Conservation (phyloP, 371 early-diverging fungal species). For the Mucor racemosus region DNA sequence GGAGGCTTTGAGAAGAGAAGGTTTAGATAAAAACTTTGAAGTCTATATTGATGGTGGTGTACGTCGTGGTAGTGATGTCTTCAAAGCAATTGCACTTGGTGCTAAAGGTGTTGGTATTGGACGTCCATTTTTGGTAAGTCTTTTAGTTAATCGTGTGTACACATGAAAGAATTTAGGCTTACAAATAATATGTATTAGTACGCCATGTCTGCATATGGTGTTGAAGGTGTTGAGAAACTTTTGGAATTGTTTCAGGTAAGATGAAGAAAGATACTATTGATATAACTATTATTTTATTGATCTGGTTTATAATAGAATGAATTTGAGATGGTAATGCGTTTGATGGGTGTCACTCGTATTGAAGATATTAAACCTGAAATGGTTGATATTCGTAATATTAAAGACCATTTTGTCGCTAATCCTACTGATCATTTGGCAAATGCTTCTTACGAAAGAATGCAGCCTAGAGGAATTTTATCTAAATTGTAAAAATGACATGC, state of each 20-base stretch:
- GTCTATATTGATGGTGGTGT: slow-evolving; percentile 94
- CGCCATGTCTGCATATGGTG: slow-evolving; percentile 77
- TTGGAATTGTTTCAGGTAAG: slow-evolving; percentile 68
- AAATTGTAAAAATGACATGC: slow-evolving; percentile 33
- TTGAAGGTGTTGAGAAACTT: slow-evolving; percentile 76
- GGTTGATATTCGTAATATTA: slow-evolving; percentile 61
- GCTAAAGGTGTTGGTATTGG: slow-evolving; percentile 95
- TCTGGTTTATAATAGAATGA: slow-evolving; percentile 51
- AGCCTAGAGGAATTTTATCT: slow-evolving; percentile 39
- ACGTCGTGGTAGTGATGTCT: slow-evolving; percentile 87
- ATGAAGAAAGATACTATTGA: slow-evolving; percentile 23
- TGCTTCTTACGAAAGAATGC: slow-evolving; percentile 48
- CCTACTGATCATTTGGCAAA: slow-evolving; percentile 48
- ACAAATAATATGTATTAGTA: slow-evolving; percentile 39
- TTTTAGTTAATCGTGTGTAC: background rate
- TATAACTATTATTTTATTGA: slow-evolving; percentile 15
- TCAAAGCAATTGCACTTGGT: slow-evolving; percentile 95
- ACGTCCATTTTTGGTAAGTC: slow-evolving; percentile 75
- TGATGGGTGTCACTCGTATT: slow-evolving; percentile 71
- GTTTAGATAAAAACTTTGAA: slow-evolving; percentile 68
- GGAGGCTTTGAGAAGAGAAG: slow-evolving; percentile 60
- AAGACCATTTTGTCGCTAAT: slow-evolving; percentile 49
- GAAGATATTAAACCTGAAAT: slow-evolving; percentile 63
- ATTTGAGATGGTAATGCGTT: slow-evolving; percentile 76
- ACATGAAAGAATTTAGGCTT: background rate